Percentiles rank a stretch among this genome's conserved stretches.
Conservation (phyloP, 345 rosid species). For the Geranium brycei region DNA sequence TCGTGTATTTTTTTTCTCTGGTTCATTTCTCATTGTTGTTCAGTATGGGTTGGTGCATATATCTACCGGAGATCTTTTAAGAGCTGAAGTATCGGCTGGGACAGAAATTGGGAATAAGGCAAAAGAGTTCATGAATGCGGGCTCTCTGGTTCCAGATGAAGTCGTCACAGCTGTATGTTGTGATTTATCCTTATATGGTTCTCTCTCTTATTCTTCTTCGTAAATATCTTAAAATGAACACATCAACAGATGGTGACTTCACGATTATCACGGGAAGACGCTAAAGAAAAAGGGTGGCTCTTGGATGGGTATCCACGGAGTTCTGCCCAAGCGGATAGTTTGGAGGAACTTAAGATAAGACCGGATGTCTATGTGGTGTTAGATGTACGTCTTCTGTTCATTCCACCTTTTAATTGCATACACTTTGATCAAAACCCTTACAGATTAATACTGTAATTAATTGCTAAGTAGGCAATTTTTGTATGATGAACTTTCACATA, state of each 20-base stretch:
- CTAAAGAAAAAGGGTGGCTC: constrained; percentile 75
- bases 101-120: constrained; percentile 70
- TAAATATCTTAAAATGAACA: background rate
- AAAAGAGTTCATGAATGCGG: constrained; percentile 68
- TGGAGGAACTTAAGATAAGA: constrained; percentile 52
- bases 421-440: background rate
- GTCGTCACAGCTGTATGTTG: constrained; percentile 53
- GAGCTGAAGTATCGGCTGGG: constrained; percentile 69
- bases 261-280: constrained; percentile 55
- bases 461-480: background rate
- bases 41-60: constrained; percentile 73
- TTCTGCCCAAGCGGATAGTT: constrained; percentile 62
- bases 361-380: constrained; percentile 63
- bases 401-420: too few relatives aligned
- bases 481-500: constrained; percentile 16
- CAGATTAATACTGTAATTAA: background rate
- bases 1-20: background rate
- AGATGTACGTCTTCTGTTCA: constrained; percentile 39
- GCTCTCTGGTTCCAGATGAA: constrained; percentile 79
- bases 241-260: constrained; percentile 44
- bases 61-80: constrained; percentile 81
- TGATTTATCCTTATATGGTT: background rate
- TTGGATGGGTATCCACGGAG: constrained; percentile 85
- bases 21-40: background rate
- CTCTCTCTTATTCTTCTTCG: constrained; percentile 4